These are phyloP conservation scores for Echria macrotheca DNA, from an alignment of 495 filamentous ascomycete genomes.

Conservation along the genomic window DNA sequence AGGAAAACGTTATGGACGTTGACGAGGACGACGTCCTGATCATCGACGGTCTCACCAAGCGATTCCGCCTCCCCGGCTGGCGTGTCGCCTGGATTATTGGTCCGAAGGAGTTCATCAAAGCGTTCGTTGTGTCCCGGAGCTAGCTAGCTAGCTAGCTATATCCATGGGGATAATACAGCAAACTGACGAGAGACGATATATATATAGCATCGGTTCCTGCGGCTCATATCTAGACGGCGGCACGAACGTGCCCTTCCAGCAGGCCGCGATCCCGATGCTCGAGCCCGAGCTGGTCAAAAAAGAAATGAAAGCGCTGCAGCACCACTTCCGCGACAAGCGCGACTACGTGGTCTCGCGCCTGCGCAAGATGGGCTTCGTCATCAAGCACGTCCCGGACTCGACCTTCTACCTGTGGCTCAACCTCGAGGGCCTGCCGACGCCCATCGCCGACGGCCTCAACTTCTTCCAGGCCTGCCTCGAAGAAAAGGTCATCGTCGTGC, in stretches of 20 bases:
- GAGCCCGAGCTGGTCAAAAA: constrained; percentile 68
- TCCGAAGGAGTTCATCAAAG: constrained; percentile 93
- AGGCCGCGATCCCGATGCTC: constrained; percentile 88
- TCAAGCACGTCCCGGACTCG: constrained; percentile 73
- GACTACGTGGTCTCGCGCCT: constrained; percentile 81
- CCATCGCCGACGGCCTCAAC: constrained; percentile 85
- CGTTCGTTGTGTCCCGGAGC: constrained; percentile 42
- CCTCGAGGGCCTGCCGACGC: constrained; percentile 57
- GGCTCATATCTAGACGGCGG: constrained; percentile 95
- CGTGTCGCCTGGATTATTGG: constrained; percentile 94
- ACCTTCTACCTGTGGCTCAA: constrained; percentile 81
- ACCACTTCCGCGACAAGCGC: constrained; percentile 81
- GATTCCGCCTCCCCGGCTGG: constrained; percentile 94
- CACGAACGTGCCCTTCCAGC: constrained; percentile 91
- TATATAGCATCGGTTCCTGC: constrained; percentile 71
- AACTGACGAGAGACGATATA: no score
- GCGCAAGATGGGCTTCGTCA: constrained; percentile 74
- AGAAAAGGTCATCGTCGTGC: constrained; percentile 92
- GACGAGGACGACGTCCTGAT: constrained; percentile 73
- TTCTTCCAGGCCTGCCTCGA: constrained; percentile 92
- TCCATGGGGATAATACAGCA: no score
- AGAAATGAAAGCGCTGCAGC: constrained; percentile 89
- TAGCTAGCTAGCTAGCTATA: constrained; percentile 5
- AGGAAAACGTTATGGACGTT: constrained; percentile 70
- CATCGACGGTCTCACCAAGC: constrained; percentile 94